phyloP scores from a whole-genome alignment of 257 asterid species.

The Solanum sejunctum region DNA sequence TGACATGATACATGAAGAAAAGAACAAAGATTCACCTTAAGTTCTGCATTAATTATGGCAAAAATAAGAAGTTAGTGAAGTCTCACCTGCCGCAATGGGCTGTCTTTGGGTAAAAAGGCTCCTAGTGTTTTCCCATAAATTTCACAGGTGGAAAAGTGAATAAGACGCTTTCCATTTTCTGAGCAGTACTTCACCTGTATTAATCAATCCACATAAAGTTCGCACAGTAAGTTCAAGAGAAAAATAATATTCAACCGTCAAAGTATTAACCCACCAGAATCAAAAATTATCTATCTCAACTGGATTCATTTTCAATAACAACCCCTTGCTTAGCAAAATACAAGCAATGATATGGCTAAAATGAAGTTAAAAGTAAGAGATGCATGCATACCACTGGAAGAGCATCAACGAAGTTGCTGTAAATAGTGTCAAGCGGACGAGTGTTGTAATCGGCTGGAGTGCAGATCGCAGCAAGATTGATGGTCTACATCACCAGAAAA shows the following conservation, averaged over 20 bases:
- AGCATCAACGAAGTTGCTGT: constrained; percentile 90
- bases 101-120: constrained; percentile 66
- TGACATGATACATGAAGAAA: not conserved
- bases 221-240: not conserved
- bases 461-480: constrained; percentile 93
- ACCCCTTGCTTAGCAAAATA: not conserved
- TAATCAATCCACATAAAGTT: constrained; percentile 1
- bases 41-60: not conserved
- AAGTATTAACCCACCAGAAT: not conserved
- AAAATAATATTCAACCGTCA: not conserved
- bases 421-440: constrained; percentile 88
- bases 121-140: constrained; percentile 87
- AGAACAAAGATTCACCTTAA: not conserved
- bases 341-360: not conserved
- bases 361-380: not conserved
- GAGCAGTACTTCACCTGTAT: constrained; percentile 83
- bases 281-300: not conserved
- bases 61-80: constrained; percentile 2
- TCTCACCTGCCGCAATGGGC: constrained; percentile 69
- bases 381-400: constrained; percentile 64
- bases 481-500: constrained; percentile 23
- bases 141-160: constrained; percentile 92
- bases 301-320: not conserved
- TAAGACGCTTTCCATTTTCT: constrained; percentile 74
- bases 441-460: constrained; percentile 94